phyloP scores from a whole-genome alignment of 1,284 basidiomycete species.

The Cryptococcus sp. region DNA sequence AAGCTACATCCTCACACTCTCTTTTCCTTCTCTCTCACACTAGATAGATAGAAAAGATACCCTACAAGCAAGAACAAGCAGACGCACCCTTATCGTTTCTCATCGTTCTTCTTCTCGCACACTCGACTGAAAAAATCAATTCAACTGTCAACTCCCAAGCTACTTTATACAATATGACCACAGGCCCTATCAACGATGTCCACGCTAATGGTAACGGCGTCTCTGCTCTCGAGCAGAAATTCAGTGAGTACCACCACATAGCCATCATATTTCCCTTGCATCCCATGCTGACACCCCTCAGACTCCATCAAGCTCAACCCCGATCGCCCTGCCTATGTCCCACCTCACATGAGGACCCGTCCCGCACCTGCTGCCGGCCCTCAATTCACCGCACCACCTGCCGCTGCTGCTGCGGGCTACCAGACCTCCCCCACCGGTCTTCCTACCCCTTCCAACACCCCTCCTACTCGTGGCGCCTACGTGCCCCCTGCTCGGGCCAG shows the following conservation, averaged over 20 bases:
- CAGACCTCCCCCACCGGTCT: conserved; percentile 43
- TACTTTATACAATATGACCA: conserved; percentile 35
- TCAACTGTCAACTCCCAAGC: conserved; percentile 4
- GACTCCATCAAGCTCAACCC: conserved; percentile 55
- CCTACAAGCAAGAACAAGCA: not conserved
- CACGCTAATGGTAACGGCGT: conserved; percentile 59
- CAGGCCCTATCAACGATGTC: conserved; percentile 36
- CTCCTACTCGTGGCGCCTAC: conserved; percentile 58
- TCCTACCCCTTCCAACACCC: conserved; percentile 48
- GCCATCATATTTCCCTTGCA: not conserved
- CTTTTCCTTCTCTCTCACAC: not conserved
- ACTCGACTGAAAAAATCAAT: not conserved
- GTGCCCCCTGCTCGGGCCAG: conserved; percentile 55
- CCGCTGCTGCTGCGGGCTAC: conserved; percentile 34
- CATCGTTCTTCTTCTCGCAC: not conserved
- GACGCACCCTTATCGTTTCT: not conserved
- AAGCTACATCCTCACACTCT: conserved; percentile 1
- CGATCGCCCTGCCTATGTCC: conserved; percentile 81
- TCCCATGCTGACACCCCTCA: conserved; percentile 8
- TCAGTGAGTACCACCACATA: conserved; percentile 61
- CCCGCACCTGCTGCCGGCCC: conserved; percentile 55
- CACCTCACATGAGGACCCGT: conserved; percentile 74
- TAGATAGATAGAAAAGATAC: not conserved
- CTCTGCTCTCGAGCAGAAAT: conserved; percentile 75
- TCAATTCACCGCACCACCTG: conserved; percentile 19